Conservation (phyloP, 495 filamentous ascomycete genomes). For the Bacidia rubella region DNA sequence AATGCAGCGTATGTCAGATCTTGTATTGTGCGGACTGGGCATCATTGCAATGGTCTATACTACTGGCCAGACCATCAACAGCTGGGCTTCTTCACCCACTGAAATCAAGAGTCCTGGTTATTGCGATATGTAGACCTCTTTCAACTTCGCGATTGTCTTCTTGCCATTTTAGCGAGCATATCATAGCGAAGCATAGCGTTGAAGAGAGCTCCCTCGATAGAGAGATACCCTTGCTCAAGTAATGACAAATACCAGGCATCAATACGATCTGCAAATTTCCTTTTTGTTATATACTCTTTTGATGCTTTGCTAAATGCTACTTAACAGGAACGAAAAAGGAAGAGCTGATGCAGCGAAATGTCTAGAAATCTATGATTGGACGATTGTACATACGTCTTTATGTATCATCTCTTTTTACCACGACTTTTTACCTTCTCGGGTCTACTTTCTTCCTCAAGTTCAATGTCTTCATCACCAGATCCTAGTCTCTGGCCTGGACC, state of each 20-base stretch:
- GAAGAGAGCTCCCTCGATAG: neutral
- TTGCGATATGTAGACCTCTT: conserved; percentile 32
- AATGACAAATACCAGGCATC: no score
- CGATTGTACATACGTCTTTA: no score
- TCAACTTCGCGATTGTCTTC: neutral
- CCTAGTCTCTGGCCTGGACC: neutral
- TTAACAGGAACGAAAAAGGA: no score
- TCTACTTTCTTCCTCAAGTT: neutral
- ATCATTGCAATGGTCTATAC: conserved; percentile 81
- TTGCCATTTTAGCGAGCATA: conserved; percentile 3
- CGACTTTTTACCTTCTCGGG: neutral
- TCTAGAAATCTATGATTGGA: no score
- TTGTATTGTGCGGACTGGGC: conserved; percentile 66
- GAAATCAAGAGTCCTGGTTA: conserved; percentile 38
- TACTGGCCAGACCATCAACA: conserved; percentile 65
- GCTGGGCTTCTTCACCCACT: conserved; percentile 47
- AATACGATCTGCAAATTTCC: no score
- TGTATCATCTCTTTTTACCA: neutral
- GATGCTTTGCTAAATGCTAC: no score
- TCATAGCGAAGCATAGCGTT: conserved; percentile 10
- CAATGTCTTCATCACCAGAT: neutral
- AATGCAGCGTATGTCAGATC: conserved; percentile 53
- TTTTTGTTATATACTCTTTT: no score
- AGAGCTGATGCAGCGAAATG: no score
- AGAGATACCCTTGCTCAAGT: conserved; percentile 3